Conservation (phyloP, 371 early-diverging fungal genomes). For the Entomophthora muscae region DNA sequence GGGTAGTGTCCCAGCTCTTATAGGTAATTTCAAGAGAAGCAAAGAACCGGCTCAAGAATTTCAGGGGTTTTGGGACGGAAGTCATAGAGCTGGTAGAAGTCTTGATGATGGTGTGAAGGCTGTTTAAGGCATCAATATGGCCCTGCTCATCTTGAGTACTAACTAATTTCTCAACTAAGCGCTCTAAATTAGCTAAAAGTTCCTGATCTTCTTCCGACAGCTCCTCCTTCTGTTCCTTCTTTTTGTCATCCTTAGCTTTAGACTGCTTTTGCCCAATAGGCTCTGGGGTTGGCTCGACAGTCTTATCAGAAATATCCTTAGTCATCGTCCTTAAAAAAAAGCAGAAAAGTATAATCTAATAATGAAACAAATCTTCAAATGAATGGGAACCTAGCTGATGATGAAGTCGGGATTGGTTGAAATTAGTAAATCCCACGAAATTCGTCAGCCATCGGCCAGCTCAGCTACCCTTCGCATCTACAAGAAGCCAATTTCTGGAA, state of each 20-base stretch:
- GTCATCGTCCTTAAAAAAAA: neutral
- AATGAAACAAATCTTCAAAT: too few relatives aligned
- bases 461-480: too few relatives aligned
- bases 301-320: neutral
- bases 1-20: constrained; percentile 32
- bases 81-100: constrained; percentile 95
- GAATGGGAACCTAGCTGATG: too few relatives aligned
- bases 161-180: constrained; percentile 2
- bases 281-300: too few relatives aligned
- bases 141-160: constrained; percentile 53
- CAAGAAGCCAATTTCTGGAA: too few relatives aligned
- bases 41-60: constrained; percentile 81
- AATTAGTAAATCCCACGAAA: too few relatives aligned
- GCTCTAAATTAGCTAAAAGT: neutral
- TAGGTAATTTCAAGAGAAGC: constrained; percentile 44
- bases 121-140: constrained; percentile 72
- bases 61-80: constrained; percentile 94
- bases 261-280: neutral
- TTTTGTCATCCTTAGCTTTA: neutral
- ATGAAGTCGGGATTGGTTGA: too few relatives aligned
- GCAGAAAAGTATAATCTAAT: too few relatives aligned
- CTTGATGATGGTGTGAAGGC: constrained; percentile 70
- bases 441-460: too few relatives aligned
- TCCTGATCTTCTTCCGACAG: constrained; percentile 8
- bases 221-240: neutral